Evolutionary conservation across 768 basidiomycete species (phyloP), one percentile per base, ranked within the genome.

Genomic region (Crepidotus variabilis): DNA sequence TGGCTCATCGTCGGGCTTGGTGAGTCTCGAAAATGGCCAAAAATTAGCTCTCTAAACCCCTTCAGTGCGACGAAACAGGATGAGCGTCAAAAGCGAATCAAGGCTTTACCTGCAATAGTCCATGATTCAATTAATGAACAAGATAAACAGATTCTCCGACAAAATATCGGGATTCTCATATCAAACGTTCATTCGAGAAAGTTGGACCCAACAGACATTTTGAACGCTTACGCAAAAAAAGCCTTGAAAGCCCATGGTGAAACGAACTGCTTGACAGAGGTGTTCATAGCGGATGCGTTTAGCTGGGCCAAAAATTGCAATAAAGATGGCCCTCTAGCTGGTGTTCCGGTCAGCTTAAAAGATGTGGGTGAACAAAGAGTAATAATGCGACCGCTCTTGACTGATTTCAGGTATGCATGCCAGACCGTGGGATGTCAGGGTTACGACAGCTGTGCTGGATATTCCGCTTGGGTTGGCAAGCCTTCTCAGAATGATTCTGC

Each of bases 201-300:
- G 8, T 55, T 65, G 13, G 65, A 72, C 18, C 70, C 77, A 1
- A 23, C 60, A 5, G 72, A 75, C 21, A 61, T 80, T 50, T 64
- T 84, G 21, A 62, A 64, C 0, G 74, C 76, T 0, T 84, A 81
- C 63, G 75, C 74, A 23, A 79, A 81, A 59, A 75, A 75, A 50
- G 75, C 82, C 0, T 59, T 84, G 7, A 67, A 72, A 50, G 81
- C 80, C 0, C 80, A 82, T 51, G 67, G 69, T 22, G 69, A 72
- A 58, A 85, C 82, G 28, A 86, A 86, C 63, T 87, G 85, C 62
- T 71, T 86, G 60, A 82, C 83, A 14, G 84, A 86, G 61, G 71
- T 86, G 51, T 74, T 84, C 70, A 79, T 84, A 52, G 63, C 68
- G 1, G 64, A 69, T 7, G 78, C 78, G 32, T 63, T 72, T 20